Conservation (phyloP, 208 protist genomes). For the Acanthamoeba sp. region DNA sequence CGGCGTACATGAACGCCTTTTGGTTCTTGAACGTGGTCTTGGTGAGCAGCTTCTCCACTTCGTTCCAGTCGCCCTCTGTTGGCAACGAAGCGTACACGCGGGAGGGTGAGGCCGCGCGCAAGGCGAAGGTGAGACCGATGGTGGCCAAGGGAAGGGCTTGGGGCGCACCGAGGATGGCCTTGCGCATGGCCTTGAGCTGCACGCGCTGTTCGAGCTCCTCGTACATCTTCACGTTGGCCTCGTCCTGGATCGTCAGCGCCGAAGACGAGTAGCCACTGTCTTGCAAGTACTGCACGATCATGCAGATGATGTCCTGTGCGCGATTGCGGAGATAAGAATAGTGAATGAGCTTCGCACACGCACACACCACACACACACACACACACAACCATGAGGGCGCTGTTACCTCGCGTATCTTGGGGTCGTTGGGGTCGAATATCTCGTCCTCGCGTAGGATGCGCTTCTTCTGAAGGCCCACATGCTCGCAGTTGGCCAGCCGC, state of each 20-base stretch:
- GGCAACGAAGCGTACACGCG: background rate
- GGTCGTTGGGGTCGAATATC: slow-evolving; percentile 17
- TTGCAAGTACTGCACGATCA: slow-evolving; percentile 89
- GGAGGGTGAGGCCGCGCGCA: background rate
- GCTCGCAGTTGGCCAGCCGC: slow-evolving; percentile 38
- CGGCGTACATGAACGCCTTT: slow-evolving; percentile 86
- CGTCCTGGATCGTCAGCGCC: slow-evolving; percentile 86
- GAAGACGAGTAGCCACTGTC: slow-evolving; percentile 86
- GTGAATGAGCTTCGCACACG: background rate
- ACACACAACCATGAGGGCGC: background rate
- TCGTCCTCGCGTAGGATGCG: slow-evolving; percentile 50
- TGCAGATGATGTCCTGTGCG: slow-evolving; percentile 84
- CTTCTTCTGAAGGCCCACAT: slow-evolving; percentile 50
- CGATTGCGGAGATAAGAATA: too few species aligned
- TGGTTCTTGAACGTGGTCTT: slow-evolving; percentile 84
- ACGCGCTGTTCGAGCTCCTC: slow-evolving; percentile 73
- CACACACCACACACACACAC: background rate
- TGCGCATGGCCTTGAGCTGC: slow-evolving; percentile 81
- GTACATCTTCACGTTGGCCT: slow-evolving; percentile 86
- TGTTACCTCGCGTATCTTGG: slow-evolving; percentile 29
- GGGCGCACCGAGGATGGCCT: slow-evolving; percentile 77
- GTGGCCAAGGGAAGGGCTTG: background rate
- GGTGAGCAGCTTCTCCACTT: slow-evolving; percentile 84
- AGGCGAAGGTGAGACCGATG: background rate
- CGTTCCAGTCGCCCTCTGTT: slow-evolving; percentile 86